phyloP scores from a whole-genome alignment of 2,329 filamentous ascomycete species.

The Didymella keratinophila region DNA sequence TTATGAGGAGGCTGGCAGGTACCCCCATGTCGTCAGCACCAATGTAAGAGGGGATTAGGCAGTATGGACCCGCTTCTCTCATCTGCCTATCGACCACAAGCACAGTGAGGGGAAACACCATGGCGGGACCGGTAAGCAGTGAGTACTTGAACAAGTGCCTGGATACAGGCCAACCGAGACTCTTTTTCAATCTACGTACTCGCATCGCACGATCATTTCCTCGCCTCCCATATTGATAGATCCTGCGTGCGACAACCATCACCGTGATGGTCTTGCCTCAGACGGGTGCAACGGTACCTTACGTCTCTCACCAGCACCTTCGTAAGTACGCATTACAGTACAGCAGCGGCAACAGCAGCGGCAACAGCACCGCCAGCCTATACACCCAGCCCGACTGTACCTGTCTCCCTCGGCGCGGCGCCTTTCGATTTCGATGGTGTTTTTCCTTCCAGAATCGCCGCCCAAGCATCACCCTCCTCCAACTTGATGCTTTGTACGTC shows the following conservation, averaged over 20 bases:
- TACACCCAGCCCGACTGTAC: not conserved
- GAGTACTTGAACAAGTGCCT: too few species aligned
- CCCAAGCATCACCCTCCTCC: not conserved
- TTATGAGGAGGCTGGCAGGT: not conserved
- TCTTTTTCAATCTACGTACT: too few species aligned
- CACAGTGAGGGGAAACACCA: not conserved
- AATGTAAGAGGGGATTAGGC: too few species aligned
- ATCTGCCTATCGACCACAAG: not conserved
- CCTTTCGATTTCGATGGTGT: not conserved
- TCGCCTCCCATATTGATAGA: not conserved
- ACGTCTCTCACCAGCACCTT: not conserved
- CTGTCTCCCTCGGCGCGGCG: not conserved
- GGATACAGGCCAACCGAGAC: not conserved
- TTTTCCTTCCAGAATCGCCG: not conserved
- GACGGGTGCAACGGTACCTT: not conserved
- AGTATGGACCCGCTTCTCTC: not conserved
- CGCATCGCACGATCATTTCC: not conserved
- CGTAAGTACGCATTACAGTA: not conserved
- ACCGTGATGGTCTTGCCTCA: not conserved
- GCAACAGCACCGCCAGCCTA: conserved; percentile 1
- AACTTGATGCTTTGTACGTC: conserved; percentile 1
- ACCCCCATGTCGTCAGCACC: not conserved
- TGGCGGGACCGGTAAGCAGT: not conserved
- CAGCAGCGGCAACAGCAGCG: not conserved
- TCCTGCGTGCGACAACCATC: not conserved